These are phyloP conservation scores for Cryptococcus jaspeensis DNA, from an alignment of 1,284 basidiomycete species.

Conservation along the genomic window DNA sequence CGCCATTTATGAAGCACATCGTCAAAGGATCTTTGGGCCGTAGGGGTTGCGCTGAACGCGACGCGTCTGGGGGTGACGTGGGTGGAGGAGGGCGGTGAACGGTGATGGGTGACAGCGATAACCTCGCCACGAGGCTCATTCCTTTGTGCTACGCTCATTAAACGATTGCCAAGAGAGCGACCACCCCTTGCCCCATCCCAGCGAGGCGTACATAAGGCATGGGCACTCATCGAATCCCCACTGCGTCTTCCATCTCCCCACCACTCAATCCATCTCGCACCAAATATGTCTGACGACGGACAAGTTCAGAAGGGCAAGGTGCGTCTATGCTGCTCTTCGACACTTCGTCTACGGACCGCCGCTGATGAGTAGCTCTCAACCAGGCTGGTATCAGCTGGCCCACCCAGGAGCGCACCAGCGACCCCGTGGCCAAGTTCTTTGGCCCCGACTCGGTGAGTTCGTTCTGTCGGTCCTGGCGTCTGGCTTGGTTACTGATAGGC, in stretches of 20 bases:
- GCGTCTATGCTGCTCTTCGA: neutral
- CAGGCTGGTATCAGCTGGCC: constrained; percentile 47
- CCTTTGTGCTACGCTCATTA: too few species aligned
- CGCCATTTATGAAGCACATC: too few species aligned
- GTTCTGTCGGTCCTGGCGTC: neutral
- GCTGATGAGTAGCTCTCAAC: neutral
- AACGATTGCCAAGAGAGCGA: too few species aligned
- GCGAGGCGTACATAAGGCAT: too few species aligned
- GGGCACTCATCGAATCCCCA: too few species aligned
- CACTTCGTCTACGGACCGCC: neutral
- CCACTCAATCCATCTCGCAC: neutral
- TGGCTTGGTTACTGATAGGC: neutral
- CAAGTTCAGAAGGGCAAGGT: constrained; percentile 10
- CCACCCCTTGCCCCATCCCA: too few species aligned
- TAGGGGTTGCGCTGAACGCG: too few species aligned
- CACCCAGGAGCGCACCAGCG: constrained; percentile 38
- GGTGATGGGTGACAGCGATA: too few species aligned
- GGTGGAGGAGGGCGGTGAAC: too few species aligned
- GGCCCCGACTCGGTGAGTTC: constrained; percentile 34
- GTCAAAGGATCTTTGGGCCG: too few species aligned
- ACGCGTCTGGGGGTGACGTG: too few species aligned
- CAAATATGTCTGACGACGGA: neutral
- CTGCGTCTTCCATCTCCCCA: neutral
- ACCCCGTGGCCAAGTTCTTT: constrained; percentile 44
- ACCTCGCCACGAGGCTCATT: too few species aligned